phyloP scores from a whole-genome alignment of 192 early-diverging fungal species.

The Jimgerdemannia flammicorona region DNA sequence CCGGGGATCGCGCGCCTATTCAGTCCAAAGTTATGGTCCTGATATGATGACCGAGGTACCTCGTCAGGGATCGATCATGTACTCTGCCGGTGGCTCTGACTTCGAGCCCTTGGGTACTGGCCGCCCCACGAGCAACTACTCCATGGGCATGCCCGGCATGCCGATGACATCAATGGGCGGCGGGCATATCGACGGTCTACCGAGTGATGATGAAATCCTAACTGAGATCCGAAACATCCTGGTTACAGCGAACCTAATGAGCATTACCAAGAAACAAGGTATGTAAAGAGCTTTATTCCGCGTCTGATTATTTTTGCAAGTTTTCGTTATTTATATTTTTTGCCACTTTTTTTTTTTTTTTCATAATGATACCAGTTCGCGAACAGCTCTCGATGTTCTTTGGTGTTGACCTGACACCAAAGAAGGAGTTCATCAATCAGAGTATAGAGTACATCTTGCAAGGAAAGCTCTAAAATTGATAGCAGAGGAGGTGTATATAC shows the following conservation, averaged over 20 bases:
- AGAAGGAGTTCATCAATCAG: constrained; percentile 86
- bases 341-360: background rate
- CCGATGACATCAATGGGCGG: background rate
- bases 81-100: background rate
- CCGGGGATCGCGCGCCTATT: background rate
- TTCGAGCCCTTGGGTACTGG: background rate
- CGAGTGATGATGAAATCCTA: constrained; percentile 67
- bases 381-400: constrained; percentile 78
- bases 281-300: constrained; percentile 5
- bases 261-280: constrained; percentile 97
- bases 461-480: constrained; percentile 28
- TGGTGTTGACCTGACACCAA: constrained; percentile 75
- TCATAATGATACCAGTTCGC: constrained; percentile 58
- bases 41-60: background rate
- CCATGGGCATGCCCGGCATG: constrained; percentile 6
- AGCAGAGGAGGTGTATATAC: no score
- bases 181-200: constrained; percentile 26
- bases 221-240: constrained; percentile 74
- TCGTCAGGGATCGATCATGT: background rate
- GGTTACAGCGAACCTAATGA: constrained; percentile 89
- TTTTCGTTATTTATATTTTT: background rate
- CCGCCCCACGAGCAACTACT: background rate
- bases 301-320: background rate
- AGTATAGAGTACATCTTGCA: constrained; percentile 70
- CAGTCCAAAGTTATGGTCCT: background rate